Evolutionary conservation across 2,329 filamentous ascomycete species (phyloP).

Genomic region (Malbranchea cinnamomea): DNA sequence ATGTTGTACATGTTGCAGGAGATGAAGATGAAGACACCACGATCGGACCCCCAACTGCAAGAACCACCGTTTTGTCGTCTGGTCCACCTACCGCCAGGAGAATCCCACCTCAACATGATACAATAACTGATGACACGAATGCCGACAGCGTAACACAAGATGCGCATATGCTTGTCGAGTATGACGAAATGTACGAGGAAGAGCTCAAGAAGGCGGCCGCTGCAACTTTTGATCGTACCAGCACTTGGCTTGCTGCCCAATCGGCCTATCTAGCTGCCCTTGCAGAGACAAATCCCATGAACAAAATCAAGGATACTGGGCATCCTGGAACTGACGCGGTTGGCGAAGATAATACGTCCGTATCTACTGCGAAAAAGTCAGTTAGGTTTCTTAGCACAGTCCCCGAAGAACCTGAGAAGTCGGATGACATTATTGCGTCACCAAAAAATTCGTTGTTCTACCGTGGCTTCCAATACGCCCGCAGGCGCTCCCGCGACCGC

Average conservation of each 20-base stretch:
- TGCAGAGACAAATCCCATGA: slow-evolving; percentile 37
- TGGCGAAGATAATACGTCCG: slow-evolving; percentile 10
- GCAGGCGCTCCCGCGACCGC: slow-evolving; percentile 37
- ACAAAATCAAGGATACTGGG: slow-evolving; percentile 26
- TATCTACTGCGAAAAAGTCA: slow-evolving; percentile 14
- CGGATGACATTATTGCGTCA: slow-evolving; percentile 10
- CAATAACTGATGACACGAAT: slow-evolving; percentile 14
- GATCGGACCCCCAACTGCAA: slow-evolving; percentile 22
- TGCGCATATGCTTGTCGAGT: slow-evolving; percentile 52
- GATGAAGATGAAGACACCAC: slow-evolving; percentile 19
- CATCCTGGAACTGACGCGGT: slow-evolving; percentile 9
- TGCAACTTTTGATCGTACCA: slow-evolving; percentile 70
- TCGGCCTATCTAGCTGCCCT: slow-evolving; percentile 59
- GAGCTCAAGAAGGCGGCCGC: slow-evolving; percentile 57
- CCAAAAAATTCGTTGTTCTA: slow-evolving; percentile 70
- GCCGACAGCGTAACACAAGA: slow-evolving; percentile 35
- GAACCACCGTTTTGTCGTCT: slow-evolving; percentile 31
- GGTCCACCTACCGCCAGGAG: slow-evolving; percentile 55
- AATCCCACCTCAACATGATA: slow-evolving; percentile 20
- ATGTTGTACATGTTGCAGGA: slow-evolving; percentile 39
- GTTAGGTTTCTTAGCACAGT: slow-evolving; percentile 20
- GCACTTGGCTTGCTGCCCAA: slow-evolving; percentile 74
- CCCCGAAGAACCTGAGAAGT: slow-evolving; percentile 22
- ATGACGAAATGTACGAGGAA: slow-evolving; percentile 58
- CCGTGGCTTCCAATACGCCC: slow-evolving; percentile 66